Evolutionary conservation across 371 early-diverging fungal genomes (phyloP), one percentile per base, ranked within the genome.

Genomic region (Mucor velutinosus): DNA sequence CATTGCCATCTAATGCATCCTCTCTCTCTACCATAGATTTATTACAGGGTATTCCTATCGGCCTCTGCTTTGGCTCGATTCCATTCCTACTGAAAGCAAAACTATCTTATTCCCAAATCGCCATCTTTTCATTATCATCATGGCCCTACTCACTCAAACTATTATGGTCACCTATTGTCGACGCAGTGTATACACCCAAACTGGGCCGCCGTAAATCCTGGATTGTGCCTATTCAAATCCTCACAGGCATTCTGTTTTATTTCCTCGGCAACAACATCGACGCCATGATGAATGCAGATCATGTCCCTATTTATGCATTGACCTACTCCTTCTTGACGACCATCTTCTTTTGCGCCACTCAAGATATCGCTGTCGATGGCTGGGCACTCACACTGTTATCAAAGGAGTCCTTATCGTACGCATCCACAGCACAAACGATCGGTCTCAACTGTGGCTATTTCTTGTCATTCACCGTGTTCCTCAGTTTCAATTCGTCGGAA

Each of bases 321-420:
- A 93, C 92, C 0, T 77, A 81, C n/a, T 75, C 92, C 8, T 94
- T 93, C 62, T 75, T 93, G 37, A 64, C 84, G 1, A 86, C 96
- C 14, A 95, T 98, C 30, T 93, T 98, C 69, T 89, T 99, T 58
- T 92, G 94, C 66, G 99, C 99, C 0, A 99, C 99, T 0, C 99
- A 99, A 81, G 98, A 98, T 72, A 96, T 99, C 74, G 98, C 99
- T 15, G 98, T 99, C 5, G 99, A 98, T 73, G 99, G 93, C 7
- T 98, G 98, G 98, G 98, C 98, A 2, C 75, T 98, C 61, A 96
- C 96, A 0, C 77, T 98, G 25, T 77, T 98, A 41, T 90, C 93
- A 12, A 92, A 95, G 67, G 95, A 97, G 58, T 93, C 91, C 71
- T 76, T 95, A 49, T 91, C 92, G 0, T 94, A 89, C 76, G 97